Evolutionary conservation across 1,284 basidiomycete species (phyloP), one percentile per base, ranked within the genome.

Genomic region (Moesziomyces aphidis): DNA sequence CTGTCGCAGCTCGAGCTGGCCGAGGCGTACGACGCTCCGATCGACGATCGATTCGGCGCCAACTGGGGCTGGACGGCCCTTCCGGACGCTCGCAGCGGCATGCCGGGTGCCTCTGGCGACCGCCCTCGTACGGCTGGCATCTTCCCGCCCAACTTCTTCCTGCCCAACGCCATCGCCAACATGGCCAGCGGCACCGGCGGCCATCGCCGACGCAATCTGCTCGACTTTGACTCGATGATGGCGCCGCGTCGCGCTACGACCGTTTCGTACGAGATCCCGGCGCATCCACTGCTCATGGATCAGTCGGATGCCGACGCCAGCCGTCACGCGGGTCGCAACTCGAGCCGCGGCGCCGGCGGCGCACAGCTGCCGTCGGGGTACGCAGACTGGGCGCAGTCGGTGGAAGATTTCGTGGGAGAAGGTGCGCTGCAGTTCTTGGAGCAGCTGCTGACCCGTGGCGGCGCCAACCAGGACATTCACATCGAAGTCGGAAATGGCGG

Each of bases 341-440:
- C 52, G 24, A 53, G 56, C 43, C 34, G 53, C 46, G 53, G 43
- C 15, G 43, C 52, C 7, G 59, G 52, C 52, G 56, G 67, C 10
- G 62, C 53, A 28, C 57, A 57, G 43, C 55, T 61, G 4, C 55
- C 62, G 7, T 64, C 66, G 8, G 67, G 65, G 21, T 64, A 61
- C 22, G 46, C 72, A 5, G 66, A 73, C 50, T 76, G 75, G 72
- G 60, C 93, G 24, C 91, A 93, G 56, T 91, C 90, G 24, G 90
- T 97, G 43, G 91, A 95, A 76, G 90, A 92, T 55, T 89, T 94
- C 55, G 90, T 95, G 56, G 93, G 92, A 1, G 90, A 90, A 17
- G 91, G 92, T 26, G 92, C 93, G 15, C 88, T 92, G 24, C 93
- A 94, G 78, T 87, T 95, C 59, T 89, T 96, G 75, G 92, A 95